Evolutionary conservation across 108 stramenopile genomes (phyloP), one percentile per base, ranked within the genome.

Genomic region (Cyclotella distinguenda): DNA sequence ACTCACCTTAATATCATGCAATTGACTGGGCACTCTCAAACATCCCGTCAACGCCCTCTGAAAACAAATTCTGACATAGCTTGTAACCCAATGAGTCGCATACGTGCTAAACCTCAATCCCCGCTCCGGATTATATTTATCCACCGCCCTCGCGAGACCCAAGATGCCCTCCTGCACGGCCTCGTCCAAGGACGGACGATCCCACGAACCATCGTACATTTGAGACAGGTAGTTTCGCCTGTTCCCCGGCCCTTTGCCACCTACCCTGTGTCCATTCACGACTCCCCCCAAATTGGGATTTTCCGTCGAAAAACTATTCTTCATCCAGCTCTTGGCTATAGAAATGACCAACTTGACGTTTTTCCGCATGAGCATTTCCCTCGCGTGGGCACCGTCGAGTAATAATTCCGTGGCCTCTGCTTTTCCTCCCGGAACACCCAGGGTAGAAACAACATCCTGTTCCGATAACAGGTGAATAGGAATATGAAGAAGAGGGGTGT

Each of bases 131-230:
- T 93, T 85, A 49, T 76, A 95, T 31, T 83, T 83, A 57, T 93
- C 91, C 16, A 83, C 89, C 0, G 94, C 94, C 19, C 72, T 70
- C 6, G 86, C 82, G 27, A 95, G 56, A 0, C 94, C 94, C 11
- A 91, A 15, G 35, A 89, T 83, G 0, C 89, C 94, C 74, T 92
- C 89, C 60, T 95, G 94, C 16, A 91, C 78, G 1, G 87, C 87
- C 57, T 95, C 94, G 40, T 94, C 89, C 38, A 90, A 60, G 27
- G 68, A 65, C 9, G 91, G 88, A 56, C 77, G 58, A 72, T 71
- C 73, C 75, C 78, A 77, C 2, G 68, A 59, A 15, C 84, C 83
- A 15, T 76, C 65, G 61, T 82, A 83, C 38, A 82, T 65, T 22
- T 68, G 67, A 1, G 63, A 23, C 31, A 72, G 45, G 15, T 51